Base-by-base conservation (phyloP, 1,284 basidiomycete species). In the Tilletia indica region DNA sequence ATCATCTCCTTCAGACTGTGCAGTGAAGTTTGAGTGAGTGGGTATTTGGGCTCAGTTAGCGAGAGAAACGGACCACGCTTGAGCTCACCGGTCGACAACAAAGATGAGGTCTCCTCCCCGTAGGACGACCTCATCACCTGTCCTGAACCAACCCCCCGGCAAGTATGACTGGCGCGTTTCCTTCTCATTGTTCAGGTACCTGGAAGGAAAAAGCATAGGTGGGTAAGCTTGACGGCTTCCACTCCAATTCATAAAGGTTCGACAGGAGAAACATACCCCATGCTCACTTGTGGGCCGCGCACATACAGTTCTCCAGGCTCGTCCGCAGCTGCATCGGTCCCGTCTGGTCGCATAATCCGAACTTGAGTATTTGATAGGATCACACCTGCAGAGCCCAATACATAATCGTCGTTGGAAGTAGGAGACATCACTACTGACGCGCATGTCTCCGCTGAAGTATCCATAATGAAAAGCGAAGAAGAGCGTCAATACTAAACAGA, bases 281-380 rank as follows among this genome's bases (percentile, higher is more conserved):
- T 77, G 19, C 86, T 87, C 31, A 87, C 86, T 73, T 87, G 87
- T 48, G 83, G 75, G 4, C 87, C 87, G 21, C 86, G 80, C 48
- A 87, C 86, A 69, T 86, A 86, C 2, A 87, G 85, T 74, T 87
- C 87, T 38, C 86, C 86, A 39, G 82, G 80, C 64, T 80, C 70
- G 25, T 85, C 86, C n/a, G 77, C 77, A 4, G 78, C 68, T 3
- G 85, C 76, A 51, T 72, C 70, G 49, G 78, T 78, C 21, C 80
- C 80, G n/a, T 82, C 80, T 9, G 74, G 73, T 2, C 69, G 69
- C 39, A 82, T 75, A 36, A 82, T 74, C 25, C 71, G 79, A 14
- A 77, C 81, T 48, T 80, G 80, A 31, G 68, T 71, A 67, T 79
- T 74, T 49, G 73, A 64, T 39, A 76, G 16, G n/a, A 76, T 56